Conservation (phyloP, 768 basidiomycete genomes). For the Mycena polygramma region DNA sequence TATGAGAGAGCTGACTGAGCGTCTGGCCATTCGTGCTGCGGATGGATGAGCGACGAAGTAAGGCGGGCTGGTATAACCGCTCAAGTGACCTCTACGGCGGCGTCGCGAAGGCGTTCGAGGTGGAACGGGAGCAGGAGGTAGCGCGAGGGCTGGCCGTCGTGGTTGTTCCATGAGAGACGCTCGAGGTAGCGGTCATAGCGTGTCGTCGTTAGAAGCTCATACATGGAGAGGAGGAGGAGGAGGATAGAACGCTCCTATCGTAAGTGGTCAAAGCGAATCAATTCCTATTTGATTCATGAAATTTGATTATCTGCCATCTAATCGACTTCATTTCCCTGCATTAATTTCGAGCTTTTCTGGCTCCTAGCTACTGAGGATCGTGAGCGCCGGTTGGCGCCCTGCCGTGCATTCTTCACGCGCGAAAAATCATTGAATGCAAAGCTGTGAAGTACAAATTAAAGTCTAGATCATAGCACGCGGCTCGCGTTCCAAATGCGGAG, state of each 20-base stretch:
- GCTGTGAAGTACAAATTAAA: no score
- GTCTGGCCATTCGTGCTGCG: slow-evolving; percentile 62
- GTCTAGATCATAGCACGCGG: no score
- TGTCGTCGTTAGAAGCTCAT: slow-evolving; percentile 62
- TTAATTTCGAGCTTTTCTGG: no score
- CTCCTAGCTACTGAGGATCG: no score
- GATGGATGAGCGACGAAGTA: not conserved
- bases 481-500: no score
- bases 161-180: slow-evolving; percentile 69
- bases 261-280: not conserved
- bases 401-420: no score
- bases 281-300: no score
- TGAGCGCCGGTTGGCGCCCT: no score
- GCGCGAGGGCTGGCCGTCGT: slow-evolving; percentile 62
- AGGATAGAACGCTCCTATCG: not conserved
- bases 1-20: slow-evolving; percentile 54
- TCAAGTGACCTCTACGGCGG: slow-evolving; percentile 49
- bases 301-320: not conserved
- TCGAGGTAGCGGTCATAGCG: slow-evolving; percentile 69
- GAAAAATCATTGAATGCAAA: no score
- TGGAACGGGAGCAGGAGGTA: slow-evolving; percentile 76
- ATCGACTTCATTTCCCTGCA: no score
- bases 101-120: slow-evolving; percentile 67
- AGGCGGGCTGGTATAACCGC: not conserved
- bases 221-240: slow-evolving; percentile 6